Conservation (phyloP, 163 green algal species). For the Picocystis sp. region DNA sequence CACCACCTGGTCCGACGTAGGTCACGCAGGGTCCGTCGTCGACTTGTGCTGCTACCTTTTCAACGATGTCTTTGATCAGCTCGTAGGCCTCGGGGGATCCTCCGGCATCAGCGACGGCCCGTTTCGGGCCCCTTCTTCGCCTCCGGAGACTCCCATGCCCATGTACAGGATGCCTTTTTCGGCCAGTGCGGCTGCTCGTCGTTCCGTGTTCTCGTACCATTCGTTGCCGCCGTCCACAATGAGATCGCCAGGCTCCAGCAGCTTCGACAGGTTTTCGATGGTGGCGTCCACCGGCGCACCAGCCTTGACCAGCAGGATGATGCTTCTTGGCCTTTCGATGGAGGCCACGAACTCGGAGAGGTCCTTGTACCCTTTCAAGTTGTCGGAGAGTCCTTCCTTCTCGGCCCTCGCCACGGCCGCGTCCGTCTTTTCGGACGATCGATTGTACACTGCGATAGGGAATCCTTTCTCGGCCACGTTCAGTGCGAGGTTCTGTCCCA, state of each 20-base stretch:
- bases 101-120: conserved; percentile 92
- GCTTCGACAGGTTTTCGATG: conserved; percentile 62
- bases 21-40: conserved; percentile 87
- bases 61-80: conserved; percentile 68
- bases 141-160: conserved; percentile 93
- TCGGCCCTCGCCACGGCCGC: conserved; percentile 61
- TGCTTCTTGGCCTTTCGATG: conserved; percentile 28
- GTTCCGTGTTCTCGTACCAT: conserved; percentile 95
- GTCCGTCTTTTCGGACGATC: conserved; percentile 81
- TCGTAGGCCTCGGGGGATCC: conserved; percentile 62
- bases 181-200: conserved; percentile 45
- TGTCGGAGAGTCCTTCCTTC: conserved; percentile 61
- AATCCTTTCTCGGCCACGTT: conserved; percentile 98
- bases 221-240: conserved; percentile 52
- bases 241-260: conserved; percentile 86
- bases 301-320: conserved; percentile 91
- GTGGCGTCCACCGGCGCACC: conserved; percentile 83
- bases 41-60: conserved; percentile 87
- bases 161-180: conserved; percentile 82
- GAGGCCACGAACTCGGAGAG: conserved; percentile 77
- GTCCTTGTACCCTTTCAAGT: conserved; percentile 68
- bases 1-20: conserved; percentile 79
- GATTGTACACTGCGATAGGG: conserved; percentile 91
- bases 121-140: conserved; percentile 86
- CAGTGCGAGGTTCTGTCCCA: conserved; percentile 97